Percentiles rank a stretch among this genome's conserved stretches.
phyloP scores from a whole-genome alignment of 371 early-diverging fungal genomes.

The Rhizopus stolonifer region DNA sequence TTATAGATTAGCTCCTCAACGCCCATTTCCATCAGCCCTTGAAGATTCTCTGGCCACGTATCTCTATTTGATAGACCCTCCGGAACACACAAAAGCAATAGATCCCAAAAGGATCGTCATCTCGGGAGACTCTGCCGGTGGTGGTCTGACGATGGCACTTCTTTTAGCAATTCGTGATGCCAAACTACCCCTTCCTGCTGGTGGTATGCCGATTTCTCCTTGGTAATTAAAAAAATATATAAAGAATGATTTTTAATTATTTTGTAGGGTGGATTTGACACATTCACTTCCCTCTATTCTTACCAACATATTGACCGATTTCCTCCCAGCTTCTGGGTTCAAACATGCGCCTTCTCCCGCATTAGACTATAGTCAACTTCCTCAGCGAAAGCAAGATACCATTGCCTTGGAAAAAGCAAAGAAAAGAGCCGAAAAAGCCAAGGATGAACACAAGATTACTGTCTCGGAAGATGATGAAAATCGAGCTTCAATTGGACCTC shows the following conservation, averaged over 20 bases:
- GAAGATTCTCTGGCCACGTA: slow-evolving; percentile 80
- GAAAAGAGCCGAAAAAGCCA: slow-evolving; percentile 3
- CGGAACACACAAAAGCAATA: slow-evolving; percentile 38
- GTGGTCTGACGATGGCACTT: slow-evolving; percentile 53
- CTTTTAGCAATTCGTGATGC: slow-evolving; percentile 55
- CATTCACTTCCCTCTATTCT: slow-evolving; percentile 67
- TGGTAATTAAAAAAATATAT: slow-evolving; percentile 41
- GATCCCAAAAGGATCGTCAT: slow-evolving; percentile 69
- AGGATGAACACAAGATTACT: neutral
- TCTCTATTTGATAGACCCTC: slow-evolving; percentile 62
- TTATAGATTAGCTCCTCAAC: slow-evolving; percentile 82
- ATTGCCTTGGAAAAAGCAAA: slow-evolving; percentile 4
- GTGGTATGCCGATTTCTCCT: slow-evolving; percentile 45
- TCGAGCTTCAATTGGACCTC: slow-evolving; percentile 31
- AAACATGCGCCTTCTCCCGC: slow-evolving; percentile 43
- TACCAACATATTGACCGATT: slow-evolving; percentile 58
- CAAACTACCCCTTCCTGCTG: slow-evolving; percentile 50
- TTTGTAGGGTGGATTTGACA: slow-evolving; percentile 53
- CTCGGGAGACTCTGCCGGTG: slow-evolving; percentile 84
- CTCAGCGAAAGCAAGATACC: slow-evolving; percentile 12
- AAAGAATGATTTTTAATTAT: slow-evolving; percentile 3
- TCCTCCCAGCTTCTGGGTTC: slow-evolving; percentile 59
- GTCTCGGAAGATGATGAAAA: slow-evolving; percentile 14
- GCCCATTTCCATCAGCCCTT: slow-evolving; percentile 81
- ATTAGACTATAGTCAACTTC: slow-evolving; percentile 35